phyloP scores from a whole-genome alignment of 441 rosid species.

The Sinapis alba region DNA sequence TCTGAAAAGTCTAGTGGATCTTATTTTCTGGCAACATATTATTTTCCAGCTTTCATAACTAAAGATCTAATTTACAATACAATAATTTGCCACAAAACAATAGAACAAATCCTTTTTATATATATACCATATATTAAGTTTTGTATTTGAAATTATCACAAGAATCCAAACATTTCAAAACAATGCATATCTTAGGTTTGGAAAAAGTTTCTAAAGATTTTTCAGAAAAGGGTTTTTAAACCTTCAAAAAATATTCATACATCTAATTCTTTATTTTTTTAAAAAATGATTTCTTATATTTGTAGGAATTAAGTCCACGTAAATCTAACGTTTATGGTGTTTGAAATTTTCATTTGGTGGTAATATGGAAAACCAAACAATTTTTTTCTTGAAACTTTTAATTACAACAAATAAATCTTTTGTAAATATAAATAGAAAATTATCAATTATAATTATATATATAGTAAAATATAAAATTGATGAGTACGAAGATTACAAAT shows the following conservation, averaged over 20 bases:
- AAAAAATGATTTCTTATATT: not conserved
- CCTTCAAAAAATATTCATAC: not conserved
- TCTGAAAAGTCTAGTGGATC: slow-evolving; percentile 16
- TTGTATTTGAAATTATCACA: not conserved
- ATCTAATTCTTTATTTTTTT: not conserved
- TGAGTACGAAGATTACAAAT: not conserved
- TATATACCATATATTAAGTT: not conserved
- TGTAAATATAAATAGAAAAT: not conserved
- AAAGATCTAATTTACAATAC: not conserved
- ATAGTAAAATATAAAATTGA: not conserved
- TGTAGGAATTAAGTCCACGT: not conserved
- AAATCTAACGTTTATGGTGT: not conserved
- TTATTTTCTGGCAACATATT: not conserved
- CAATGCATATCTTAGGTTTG: not conserved
- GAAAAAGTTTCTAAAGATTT: not conserved
- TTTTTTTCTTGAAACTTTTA: not conserved
- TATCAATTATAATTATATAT: not conserved
- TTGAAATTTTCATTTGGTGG: not conserved
- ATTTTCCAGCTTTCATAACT: slow-evolving; percentile 14
- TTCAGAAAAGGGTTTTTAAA: no score
- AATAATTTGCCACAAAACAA: not conserved
- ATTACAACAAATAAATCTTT: not conserved
- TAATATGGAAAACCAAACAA: not conserved
- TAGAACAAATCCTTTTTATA: not conserved
- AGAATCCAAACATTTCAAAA: not conserved